phyloP scores from a whole-genome alignment of 2,329 filamentous ascomycete genomes.

The Dactylellina sp. region DNA sequence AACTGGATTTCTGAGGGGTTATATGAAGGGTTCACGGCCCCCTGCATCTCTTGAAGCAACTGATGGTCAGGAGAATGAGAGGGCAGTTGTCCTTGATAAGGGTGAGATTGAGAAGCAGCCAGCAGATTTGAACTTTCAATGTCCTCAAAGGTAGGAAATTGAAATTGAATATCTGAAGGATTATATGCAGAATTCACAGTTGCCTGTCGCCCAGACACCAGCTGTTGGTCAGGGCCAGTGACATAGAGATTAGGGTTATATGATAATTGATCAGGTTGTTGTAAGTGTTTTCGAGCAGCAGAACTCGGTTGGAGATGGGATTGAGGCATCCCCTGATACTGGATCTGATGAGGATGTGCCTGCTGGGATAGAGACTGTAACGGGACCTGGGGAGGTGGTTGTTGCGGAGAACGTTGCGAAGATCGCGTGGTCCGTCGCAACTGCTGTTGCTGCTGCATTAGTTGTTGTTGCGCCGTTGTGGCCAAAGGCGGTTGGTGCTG shows the following conservation, averaged over 20 bases:
- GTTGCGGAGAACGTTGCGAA: slow-evolving; percentile 45
- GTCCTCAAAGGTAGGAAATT: slow-evolving; percentile 50
- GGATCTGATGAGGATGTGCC: slow-evolving; percentile 36
- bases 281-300: slow-evolving; percentile 18
- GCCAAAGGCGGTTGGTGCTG: slow-evolving; percentile 27
- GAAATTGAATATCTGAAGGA: slow-evolving; percentile 42
- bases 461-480: slow-evolving; percentile 1
- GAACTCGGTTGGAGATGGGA: slow-evolving; percentile 29
- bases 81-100: slow-evolving; percentile 38
- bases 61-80: slow-evolving; percentile 52
- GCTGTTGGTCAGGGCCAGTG: slow-evolving; percentile 48
- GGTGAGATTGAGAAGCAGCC: slow-evolving; percentile 28
- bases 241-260: slow-evolving; percentile 49
- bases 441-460: slow-evolving; percentile 33
- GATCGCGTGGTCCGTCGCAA: slow-evolving; percentile 48
- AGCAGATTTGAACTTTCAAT: slow-evolving; percentile 30
- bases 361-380: slow-evolving; percentile 38
- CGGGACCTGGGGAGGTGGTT: slow-evolving; percentile 22
- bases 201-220: slow-evolving; percentile 46
- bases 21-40: slow-evolving; percentile 36
- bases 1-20: slow-evolving; percentile 43
- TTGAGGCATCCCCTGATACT: slow-evolving; percentile 32
- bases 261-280: slow-evolving; percentile 40
- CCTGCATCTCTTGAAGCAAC: slow-evolving; percentile 48
- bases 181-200: slow-evolving; percentile 52